Conservation (phyloP, 345 rosid species). For the Salix caprea region DNA sequence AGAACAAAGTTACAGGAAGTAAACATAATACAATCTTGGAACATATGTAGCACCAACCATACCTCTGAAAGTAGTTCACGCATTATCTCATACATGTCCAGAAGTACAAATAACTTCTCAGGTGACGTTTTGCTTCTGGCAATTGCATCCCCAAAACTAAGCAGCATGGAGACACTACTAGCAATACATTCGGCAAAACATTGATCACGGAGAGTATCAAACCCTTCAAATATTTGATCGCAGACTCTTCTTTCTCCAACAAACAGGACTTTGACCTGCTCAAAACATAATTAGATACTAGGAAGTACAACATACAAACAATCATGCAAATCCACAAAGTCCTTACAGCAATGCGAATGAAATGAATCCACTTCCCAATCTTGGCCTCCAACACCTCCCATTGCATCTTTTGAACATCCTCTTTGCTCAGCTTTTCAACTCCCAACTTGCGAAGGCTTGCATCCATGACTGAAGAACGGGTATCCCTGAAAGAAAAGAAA, state of each 20-base stretch:
- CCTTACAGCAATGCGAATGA: conserved; percentile 97
- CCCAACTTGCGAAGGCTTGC: conserved; percentile 88
- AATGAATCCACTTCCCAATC: conserved; percentile 97
- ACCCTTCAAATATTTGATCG: conserved; percentile 85
- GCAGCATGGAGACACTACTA: conserved; percentile 79
- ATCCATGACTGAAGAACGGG: conserved; percentile 73
- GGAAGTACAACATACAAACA: background rate
- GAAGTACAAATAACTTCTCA: conserved; percentile 93
- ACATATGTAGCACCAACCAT: conserved; percentile 16
- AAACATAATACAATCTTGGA: conserved; percentile 6
- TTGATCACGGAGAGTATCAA: conserved; percentile 82
- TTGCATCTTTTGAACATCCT: conserved; percentile 94
- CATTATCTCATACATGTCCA: conserved; percentile 98
- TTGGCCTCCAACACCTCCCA: conserved; percentile 99
- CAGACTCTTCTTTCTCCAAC: conserved; percentile 90
- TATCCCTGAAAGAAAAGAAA: conserved; percentile 51
- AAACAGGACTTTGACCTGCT: conserved; percentile 90
- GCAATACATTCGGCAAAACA: conserved; percentile 84
- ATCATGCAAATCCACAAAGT: background rate
- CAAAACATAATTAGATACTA: conserved; percentile 15
- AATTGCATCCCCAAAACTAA: conserved; percentile 98
- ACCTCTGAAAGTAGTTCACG: conserved; percentile 96
- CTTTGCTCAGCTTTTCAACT: conserved; percentile 93
- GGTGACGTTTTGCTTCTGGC: conserved; percentile 97
- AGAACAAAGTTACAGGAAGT: too few relatives aligned